Conservation (phyloP, 768 basidiomycete genomes). For the Mycena metata region DNA sequence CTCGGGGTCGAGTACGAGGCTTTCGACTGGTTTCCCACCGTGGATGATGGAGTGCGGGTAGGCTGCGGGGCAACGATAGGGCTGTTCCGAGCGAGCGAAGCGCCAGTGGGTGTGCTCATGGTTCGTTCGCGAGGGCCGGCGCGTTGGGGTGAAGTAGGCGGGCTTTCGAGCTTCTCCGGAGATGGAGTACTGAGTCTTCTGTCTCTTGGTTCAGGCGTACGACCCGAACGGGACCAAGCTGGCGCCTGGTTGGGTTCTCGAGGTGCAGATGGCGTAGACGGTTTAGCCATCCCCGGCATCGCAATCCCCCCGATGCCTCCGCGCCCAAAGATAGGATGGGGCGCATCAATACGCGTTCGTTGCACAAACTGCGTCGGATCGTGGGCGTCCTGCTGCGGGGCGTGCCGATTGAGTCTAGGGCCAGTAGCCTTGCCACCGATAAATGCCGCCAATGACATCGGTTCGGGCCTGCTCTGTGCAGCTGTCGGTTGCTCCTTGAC, state of each 20-base stretch:
- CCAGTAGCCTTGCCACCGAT: conserved; percentile 85
- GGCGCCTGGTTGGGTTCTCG: conserved; percentile 17
- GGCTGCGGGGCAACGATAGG: conserved; percentile 19
- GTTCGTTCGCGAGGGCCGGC: conserved; percentile 63
- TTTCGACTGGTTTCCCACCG: conserved; percentile 8
- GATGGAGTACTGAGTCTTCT: conserved; percentile 53
- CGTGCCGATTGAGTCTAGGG: conserved; percentile 78
- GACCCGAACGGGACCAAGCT: conserved; percentile 24
- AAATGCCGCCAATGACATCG: conserved; percentile 84
- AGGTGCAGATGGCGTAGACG: conserved; percentile 17
- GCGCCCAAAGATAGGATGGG: conserved; percentile 83
- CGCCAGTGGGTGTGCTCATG: conserved; percentile 58
- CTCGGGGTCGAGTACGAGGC: conserved; percentile 14
- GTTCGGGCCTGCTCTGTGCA: conserved; percentile 51
- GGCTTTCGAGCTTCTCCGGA: conserved; percentile 56
- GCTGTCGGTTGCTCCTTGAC: background rate
- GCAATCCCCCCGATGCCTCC: conserved; percentile 79
- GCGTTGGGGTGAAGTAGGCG: conserved; percentile 53
- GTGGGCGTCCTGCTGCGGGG: conserved; percentile 77
- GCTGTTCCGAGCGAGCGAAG: background rate
- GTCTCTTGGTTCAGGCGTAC: conserved; percentile 34
- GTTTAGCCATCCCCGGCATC: conserved; percentile 75
- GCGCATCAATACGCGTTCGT: conserved; percentile 61
- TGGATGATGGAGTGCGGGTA: conserved; percentile 4
- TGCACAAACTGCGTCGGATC: conserved; percentile 79